phyloP scores from a whole-genome alignment of 495 filamentous ascomycete genomes.

The Penicillium mononematosum region DNA sequence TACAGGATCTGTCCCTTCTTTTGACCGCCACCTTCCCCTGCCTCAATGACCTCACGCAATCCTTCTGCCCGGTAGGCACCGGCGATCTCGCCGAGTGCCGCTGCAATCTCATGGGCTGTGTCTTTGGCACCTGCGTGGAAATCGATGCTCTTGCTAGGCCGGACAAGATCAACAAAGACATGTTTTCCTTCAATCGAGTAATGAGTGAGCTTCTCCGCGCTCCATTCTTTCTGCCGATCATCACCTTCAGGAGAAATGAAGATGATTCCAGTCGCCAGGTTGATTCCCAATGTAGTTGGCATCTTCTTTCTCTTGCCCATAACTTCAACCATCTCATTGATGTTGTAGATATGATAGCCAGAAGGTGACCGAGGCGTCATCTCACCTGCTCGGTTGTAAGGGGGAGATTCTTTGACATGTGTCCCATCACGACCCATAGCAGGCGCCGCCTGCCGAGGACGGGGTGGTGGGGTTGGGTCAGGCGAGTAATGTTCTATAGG shows the following conservation, averaged over 20 bases:
- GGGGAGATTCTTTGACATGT: constrained; percentile 55
- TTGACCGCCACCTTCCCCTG: constrained; percentile 64
- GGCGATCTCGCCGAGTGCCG: constrained; percentile 82
- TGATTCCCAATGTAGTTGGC: constrained; percentile 90
- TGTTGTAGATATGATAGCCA: constrained; percentile 89
- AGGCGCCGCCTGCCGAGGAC: constrained; percentile 26
- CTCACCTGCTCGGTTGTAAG: constrained; percentile 54
- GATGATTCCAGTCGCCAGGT: constrained; percentile 79
- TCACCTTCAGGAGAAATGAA: constrained; percentile 91
- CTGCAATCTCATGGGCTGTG: constrained; percentile 88
- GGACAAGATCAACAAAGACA: constrained; percentile 89
- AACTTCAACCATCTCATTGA: constrained; percentile 92
- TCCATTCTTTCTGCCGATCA: constrained; percentile 87
- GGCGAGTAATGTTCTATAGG: constrained; percentile 53
- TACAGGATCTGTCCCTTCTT: constrained; percentile 85
- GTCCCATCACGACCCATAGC: constrained; percentile 31
- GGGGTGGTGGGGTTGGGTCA: constrained; percentile 28
- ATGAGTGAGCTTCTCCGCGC: constrained; percentile 85
- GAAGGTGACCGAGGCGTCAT: constrained; percentile 59
- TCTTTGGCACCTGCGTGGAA: constrained; percentile 98
- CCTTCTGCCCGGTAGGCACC: constrained; percentile 82
- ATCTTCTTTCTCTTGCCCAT: constrained; percentile 98
- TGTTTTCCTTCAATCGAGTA: constrained; percentile 98
- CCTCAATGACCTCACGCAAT: constrained; percentile 80
- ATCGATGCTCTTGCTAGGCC: constrained; percentile 89